Percentiles rank a stretch among this genome's conserved stretches.
Evolutionary conservation across 495 filamentous ascomycete genomes (phyloP).

Genomic region (Xylaria bambusicola): DNA sequence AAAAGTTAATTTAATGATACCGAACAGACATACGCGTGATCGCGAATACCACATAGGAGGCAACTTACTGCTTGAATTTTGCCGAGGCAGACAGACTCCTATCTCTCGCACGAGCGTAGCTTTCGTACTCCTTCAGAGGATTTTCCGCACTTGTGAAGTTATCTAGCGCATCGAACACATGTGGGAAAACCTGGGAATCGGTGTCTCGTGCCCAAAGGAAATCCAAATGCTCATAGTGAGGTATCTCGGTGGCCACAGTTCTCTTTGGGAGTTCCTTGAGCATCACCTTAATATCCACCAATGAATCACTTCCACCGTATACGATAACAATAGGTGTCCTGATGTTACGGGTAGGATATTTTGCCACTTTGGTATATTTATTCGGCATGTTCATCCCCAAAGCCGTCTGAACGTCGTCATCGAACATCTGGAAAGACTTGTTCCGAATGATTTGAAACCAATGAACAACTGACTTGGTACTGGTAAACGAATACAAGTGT

Average conservation of each 20-base stretch:
- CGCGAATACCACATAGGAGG: not conserved
- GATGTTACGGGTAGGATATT: slow-evolving; percentile 95
- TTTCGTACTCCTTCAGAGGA: slow-evolving; percentile 53
- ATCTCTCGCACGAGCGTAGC: slow-evolving; percentile 43
- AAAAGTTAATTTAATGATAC: not conserved
- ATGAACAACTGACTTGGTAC: slow-evolving; percentile 92
- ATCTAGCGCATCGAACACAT: slow-evolving; percentile 86
- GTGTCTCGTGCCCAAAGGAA: slow-evolving; percentile 95
- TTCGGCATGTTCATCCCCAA: slow-evolving; percentile 43
- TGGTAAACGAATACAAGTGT: slow-evolving; percentile 94
- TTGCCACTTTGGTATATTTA: slow-evolving; percentile 80
- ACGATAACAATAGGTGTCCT: slow-evolving; percentile 91
- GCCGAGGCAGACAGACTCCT: slow-evolving; percentile 34
- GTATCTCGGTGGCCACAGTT: slow-evolving; percentile 79
- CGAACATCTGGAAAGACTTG: slow-evolving; percentile 95
- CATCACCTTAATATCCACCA: slow-evolving; percentile 96
- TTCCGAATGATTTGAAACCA: slow-evolving; percentile 99
- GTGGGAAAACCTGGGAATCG: slow-evolving; percentile 78
- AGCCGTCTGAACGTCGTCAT: slow-evolving; percentile 77
- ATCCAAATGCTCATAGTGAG: slow-evolving; percentile 94
- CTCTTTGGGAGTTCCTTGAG: slow-evolving; percentile 79
- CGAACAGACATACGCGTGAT: not conserved
- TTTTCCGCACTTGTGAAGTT: slow-evolving; percentile 57
- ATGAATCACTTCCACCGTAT: slow-evolving; percentile 88
- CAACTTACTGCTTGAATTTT: slow-evolving; percentile 30